Evolutionary conservation across 176 grass and related monocot species (phyloP).

Genomic region (Juncus inflexus): DNA sequence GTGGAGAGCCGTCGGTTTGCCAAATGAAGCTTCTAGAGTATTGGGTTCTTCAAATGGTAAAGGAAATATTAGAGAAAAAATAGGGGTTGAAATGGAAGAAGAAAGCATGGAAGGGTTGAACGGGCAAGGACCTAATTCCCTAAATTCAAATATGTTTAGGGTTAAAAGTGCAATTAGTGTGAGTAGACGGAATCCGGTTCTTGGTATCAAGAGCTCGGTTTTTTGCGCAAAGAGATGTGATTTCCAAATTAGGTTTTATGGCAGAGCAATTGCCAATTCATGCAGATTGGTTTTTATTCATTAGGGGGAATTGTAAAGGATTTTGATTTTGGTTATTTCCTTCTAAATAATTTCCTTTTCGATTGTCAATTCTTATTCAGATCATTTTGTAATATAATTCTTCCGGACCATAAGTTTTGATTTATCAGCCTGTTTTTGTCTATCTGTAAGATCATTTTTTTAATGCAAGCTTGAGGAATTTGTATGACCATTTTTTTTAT

Average conservation of each 20-base stretch:
- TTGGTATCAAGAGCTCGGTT: slow-evolving; percentile 34
- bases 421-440: too few relatives aligned
- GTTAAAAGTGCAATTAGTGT: slow-evolving; percentile 33
- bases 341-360: slow-evolving; percentile 5
- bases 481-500: too few relatives aligned
- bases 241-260: slow-evolving; percentile 29
- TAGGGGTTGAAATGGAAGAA: slow-evolving; percentile 19
- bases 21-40: slow-evolving; percentile 36
- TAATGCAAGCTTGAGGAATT: too few relatives aligned
- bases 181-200: slow-evolving; percentile 14
- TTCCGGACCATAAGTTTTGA: too few relatives aligned
- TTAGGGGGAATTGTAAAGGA: slow-evolving; percentile 1
- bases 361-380: background rate
- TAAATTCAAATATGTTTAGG: slow-evolving; percentile 36
- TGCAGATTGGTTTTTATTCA: slow-evolving; percentile 40
- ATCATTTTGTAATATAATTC: too few relatives aligned
- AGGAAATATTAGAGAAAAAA: slow-evolving; percentile 7
- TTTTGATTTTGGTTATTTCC: slow-evolving; percentile 2
- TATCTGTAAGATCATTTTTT: too few relatives aligned
- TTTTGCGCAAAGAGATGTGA: slow-evolving; percentile 43
- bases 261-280: slow-evolving; percentile 29
- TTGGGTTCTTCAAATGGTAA: slow-evolving; percentile 28
- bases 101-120: slow-evolving; percentile 21
- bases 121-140: slow-evolving; percentile 20
- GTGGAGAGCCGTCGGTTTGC: slow-evolving; percentile 69